Percentiles rank a stretch among this genome's conserved stretches.
phyloP scores from a whole-genome alignment of 371 early-diverging fungal genomes.

The Basidiobolus meristosporus region DNA sequence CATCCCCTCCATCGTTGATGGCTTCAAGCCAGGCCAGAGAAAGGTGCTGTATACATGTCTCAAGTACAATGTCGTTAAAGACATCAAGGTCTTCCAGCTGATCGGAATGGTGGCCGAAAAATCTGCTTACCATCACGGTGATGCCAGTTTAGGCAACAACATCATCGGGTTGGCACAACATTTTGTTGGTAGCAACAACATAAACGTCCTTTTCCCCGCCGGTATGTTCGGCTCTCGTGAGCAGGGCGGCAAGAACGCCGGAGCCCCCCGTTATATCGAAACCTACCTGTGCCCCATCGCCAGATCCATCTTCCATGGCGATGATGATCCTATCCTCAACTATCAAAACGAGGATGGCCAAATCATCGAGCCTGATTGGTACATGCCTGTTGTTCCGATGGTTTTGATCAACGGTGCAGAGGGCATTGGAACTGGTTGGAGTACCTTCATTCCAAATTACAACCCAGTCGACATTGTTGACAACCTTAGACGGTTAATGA shows the following conservation, averaged over 20 bases:
- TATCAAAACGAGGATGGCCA: slow-evolving; percentile 92
- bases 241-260: slow-evolving; percentile 94
- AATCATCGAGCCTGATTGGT: slow-evolving; percentile 91
- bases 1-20: slow-evolving; percentile 97
- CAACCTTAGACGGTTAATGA: slow-evolving; percentile 77
- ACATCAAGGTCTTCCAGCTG: slow-evolving; percentile 93
- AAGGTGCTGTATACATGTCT: slow-evolving; percentile 93
- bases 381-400: slow-evolving; percentile 95
- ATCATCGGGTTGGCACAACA: slow-evolving; percentile 96
- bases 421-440: slow-evolving; percentile 98
- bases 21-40: slow-evolving; percentile 98
- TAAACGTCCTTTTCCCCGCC: slow-evolving; percentile 77
- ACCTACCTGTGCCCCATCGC: slow-evolving; percentile 68
- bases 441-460: slow-evolving; percentile 63
- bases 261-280: slow-evolving; percentile 95
- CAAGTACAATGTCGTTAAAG: slow-evolving; percentile 65
- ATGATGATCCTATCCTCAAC: slow-evolving; percentile 79
- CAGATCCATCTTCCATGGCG: slow-evolving; percentile 78
- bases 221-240: slow-evolving; percentile 97
- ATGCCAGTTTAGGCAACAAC: slow-evolving; percentile 71
- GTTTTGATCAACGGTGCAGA: slow-evolving; percentile 94
- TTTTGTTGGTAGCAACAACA: slow-evolving; percentile 97
- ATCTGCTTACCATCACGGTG: slow-evolving; percentile 98
- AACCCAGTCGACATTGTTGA: slow-evolving; percentile 86
- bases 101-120: slow-evolving; percentile 90